These are phyloP conservation scores for Chaetomidium leptoderma DNA, from an alignment of 495 filamentous ascomycete species.

Conservation along the genomic window DNA sequence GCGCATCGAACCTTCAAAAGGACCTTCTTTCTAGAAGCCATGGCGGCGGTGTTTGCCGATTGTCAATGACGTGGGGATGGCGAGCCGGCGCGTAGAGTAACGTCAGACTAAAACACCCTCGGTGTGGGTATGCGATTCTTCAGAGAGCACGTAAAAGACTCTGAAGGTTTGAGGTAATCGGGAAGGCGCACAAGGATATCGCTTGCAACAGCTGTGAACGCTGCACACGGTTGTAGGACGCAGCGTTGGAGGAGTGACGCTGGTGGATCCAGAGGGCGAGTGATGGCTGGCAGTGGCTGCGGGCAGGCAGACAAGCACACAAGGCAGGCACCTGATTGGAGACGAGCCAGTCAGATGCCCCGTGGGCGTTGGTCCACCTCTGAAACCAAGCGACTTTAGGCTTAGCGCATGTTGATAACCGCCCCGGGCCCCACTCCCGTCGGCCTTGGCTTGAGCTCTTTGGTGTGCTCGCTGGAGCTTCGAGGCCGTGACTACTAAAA, in stretches of 20 bases:
- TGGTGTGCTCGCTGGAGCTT: background rate
- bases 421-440: background rate
- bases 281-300: constrained; percentile 11
- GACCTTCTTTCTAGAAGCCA: constrained; percentile 96
- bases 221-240: no score
- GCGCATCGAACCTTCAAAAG: constrained; percentile 72
- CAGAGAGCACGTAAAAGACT: background rate
- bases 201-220: background rate
- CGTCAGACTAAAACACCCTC: background rate
- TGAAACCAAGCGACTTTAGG: constrained; percentile 16
- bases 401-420: background rate
- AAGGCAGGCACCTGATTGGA: constrained; percentile 24
- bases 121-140: background rate
- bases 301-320: constrained; percentile 6
- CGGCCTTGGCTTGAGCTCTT: background rate
- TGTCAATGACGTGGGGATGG: constrained; percentile 16
- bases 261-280: constrained; percentile 12
- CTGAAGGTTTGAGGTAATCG: background rate
- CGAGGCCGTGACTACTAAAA: constrained; percentile 6
- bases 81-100: background rate
- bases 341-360: constrained; percentile 18
- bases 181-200: background rate
- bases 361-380: constrained; percentile 10
- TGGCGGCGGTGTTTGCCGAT: constrained; percentile 36
- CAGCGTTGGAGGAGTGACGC: constrained; percentile 29